These are phyloP conservation scores for Paecilomyces variotii DNA, from an alignment of 2,329 filamentous ascomycete species.

Conservation along the genomic window DNA sequence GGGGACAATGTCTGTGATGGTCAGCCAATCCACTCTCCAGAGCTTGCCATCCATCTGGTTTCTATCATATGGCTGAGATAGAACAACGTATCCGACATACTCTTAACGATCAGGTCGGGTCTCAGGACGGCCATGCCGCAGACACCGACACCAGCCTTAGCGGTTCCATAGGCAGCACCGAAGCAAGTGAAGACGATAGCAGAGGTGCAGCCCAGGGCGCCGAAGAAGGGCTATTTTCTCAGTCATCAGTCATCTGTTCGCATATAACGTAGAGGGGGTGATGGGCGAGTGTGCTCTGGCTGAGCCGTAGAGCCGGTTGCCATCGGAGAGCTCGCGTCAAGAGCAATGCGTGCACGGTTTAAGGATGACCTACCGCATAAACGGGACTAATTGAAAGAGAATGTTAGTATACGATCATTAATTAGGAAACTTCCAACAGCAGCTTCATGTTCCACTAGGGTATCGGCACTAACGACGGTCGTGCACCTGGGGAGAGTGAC, in stretches of 20 bases:
- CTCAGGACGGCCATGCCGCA: constrained; percentile 96
- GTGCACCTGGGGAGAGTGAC: constrained; percentile 17
- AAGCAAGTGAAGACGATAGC: constrained; percentile 96
- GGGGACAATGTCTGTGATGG: constrained; percentile 77
- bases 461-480: neutral
- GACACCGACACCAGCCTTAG: constrained; percentile 98
- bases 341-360: constrained; percentile 3
- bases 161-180: constrained; percentile 95
- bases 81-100: constrained; percentile 50
- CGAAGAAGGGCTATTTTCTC: constrained; percentile 71
- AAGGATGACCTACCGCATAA: constrained; percentile 84
- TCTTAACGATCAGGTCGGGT: constrained; percentile 98
- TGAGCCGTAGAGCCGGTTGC: neutral
- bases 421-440: neutral
- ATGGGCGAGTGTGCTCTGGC: neutral
- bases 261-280: neutral
- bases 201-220: constrained; percentile 91
- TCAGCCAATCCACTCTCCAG: constrained; percentile 8
- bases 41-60: constrained; percentile 7
- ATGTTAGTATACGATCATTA: constrained; percentile 12
- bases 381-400: constrained; percentile 62
- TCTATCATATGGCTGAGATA: neutral
- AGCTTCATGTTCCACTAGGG: neutral
- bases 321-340: neutral
- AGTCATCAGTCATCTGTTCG: constrained; percentile 1